phyloP scores from a whole-genome alignment of 1,139 yeast genomes.

The Protomyces lactucae-debilis region DNA sequence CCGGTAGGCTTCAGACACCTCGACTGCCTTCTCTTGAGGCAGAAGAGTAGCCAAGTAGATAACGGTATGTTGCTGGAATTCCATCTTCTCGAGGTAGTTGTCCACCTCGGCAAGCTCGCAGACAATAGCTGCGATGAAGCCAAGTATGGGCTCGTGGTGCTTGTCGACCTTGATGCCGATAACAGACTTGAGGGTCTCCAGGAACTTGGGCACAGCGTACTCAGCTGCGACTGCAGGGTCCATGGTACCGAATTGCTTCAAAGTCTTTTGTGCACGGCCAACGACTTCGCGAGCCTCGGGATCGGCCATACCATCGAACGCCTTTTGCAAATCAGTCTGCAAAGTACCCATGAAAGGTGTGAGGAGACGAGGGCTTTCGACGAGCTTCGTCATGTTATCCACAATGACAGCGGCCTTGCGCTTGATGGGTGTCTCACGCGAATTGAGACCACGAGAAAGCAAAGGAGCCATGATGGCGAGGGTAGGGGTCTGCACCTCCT shows the following conservation, averaged over 20 bases:
- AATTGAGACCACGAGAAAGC: constrained; percentile 98
- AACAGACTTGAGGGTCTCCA: constrained; percentile 71
- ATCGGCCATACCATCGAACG: constrained; percentile 95
- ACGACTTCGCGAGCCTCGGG: constrained; percentile 99
- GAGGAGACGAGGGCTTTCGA: constrained; percentile 99
- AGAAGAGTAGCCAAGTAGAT: constrained; percentile 94
- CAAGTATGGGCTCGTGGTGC: constrained; percentile 64
- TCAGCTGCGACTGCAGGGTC: constrained; percentile 99
- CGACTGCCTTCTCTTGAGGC: constrained; percentile 89
- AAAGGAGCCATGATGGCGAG: constrained; percentile 98
- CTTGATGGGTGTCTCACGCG: constrained; percentile 98
- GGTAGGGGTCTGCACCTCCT: constrained; percentile 99
- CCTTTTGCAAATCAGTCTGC: constrained; percentile 91
- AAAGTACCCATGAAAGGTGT: constrained; percentile 96
- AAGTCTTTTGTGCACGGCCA: constrained; percentile 91
- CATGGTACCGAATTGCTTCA: constrained; percentile 98
- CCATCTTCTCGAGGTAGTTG: constrained; percentile 62
- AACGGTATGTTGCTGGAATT: constrained; percentile 83
- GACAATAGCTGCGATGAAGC: constrained; percentile 90
- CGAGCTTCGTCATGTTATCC: constrained; percentile 99
- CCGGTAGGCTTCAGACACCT: constrained; percentile 89
- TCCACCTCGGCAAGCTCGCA: constrained; percentile 88
- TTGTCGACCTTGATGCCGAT: constrained; percentile 65
- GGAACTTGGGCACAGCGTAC: constrained; percentile 60
- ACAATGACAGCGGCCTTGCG: constrained; percentile 99